Conservation (phyloP, 345 rosid genomes). For the Citrus sp. region DNA sequence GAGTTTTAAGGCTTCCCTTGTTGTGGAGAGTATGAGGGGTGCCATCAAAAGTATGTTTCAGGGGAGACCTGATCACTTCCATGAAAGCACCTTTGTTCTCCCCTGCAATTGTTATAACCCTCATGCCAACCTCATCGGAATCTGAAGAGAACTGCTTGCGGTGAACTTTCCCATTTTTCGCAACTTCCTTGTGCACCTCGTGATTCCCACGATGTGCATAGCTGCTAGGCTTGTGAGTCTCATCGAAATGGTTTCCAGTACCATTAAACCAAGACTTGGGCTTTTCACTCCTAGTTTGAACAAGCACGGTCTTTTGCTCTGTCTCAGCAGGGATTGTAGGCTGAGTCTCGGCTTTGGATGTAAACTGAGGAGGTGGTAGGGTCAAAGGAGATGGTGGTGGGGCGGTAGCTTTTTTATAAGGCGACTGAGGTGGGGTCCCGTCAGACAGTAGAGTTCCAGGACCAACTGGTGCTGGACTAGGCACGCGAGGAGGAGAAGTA, state of each 20-base stretch:
- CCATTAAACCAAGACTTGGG: slow-evolving; percentile 22
- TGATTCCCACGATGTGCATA: slow-evolving; percentile 18
- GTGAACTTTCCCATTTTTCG: slow-evolving; percentile 20
- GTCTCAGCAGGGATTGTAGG: slow-evolving; percentile 43
- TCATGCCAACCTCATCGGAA: slow-evolving; percentile 39
- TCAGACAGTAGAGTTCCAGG: slow-evolving; percentile 20
- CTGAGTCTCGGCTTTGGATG: slow-evolving; percentile 29
- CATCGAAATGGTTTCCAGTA: slow-evolving; percentile 3
- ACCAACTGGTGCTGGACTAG: slow-evolving; percentile 18
- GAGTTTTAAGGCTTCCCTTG: slow-evolving; percentile 20
- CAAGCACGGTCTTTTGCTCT: slow-evolving; percentile 64
- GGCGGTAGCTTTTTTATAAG: slow-evolving; percentile 33
- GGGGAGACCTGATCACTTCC: slow-evolving; percentile 62
- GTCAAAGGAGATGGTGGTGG: slow-evolving; percentile 69
- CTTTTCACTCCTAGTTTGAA: slow-evolving; percentile 44
- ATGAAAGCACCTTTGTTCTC: slow-evolving; percentile 90
- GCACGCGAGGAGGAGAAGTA: not conserved
- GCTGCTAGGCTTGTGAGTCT: slow-evolving; percentile 17
- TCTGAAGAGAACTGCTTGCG: slow-evolving; percentile 36
- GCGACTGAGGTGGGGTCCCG: slow-evolving; percentile 39
- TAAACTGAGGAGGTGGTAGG: slow-evolving; percentile 69
- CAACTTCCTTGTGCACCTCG: slow-evolving; percentile 6
- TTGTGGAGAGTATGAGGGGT: slow-evolving; percentile 20
- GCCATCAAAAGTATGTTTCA: slow-evolving; percentile 24
- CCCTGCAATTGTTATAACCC: slow-evolving; percentile 79